These are phyloP conservation scores for Malassezia obtusa DNA, from an alignment of 1,284 basidiomycete genomes.

Conservation along the genomic window DNA sequence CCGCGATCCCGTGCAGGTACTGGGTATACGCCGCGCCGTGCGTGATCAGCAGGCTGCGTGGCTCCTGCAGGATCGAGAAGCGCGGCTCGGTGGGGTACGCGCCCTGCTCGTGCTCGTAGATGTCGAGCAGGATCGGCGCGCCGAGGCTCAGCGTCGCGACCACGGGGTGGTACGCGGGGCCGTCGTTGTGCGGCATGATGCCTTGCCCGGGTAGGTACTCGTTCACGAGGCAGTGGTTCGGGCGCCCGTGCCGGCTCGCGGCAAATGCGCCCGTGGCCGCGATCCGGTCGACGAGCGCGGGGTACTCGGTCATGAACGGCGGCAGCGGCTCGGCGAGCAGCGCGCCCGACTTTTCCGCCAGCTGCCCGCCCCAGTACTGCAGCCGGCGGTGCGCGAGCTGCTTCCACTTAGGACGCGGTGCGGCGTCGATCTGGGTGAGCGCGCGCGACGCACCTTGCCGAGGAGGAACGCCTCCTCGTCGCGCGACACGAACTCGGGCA, in stretches of 20 bases:
- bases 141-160: slow-evolving; percentile 82
- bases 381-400: slow-evolving; percentile 61
- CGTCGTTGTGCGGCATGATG: slow-evolving; percentile 81
- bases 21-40: slow-evolving; percentile 31
- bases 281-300: slow-evolving; percentile 65
- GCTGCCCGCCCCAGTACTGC: slow-evolving; percentile 55
- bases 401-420: slow-evolving; percentile 75
- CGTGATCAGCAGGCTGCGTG: slow-evolving; percentile 39
- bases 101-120: slow-evolving; percentile 52
- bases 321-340: slow-evolving; percentile 61
- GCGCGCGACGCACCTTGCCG: slow-evolving; percentile 55
- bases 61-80: slow-evolving; percentile 42
- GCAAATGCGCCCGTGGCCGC: slow-evolving; percentile 56
- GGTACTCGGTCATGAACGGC: slow-evolving; percentile 55
- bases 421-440: slow-evolving; percentile 58
- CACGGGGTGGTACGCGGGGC: slow-evolving; percentile 72
- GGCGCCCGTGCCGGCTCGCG: slow-evolving; percentile 57
- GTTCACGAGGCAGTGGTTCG: slow-evolving; percentile 66
- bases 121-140: slow-evolving; percentile 71
- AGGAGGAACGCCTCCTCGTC: slow-evolving; percentile 70
- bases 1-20: slow-evolving; percentile 50
- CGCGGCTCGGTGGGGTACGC: slow-evolving; percentile 27
- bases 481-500: slow-evolving; percentile 65
- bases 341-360: slow-evolving; percentile 55
- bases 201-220: slow-evolving; percentile 75